Percentiles rank a stretch among this genome's conserved stretches.
phyloP scores from a whole-genome alignment of 1,284 basidiomycete genomes.

The Boletus sp. region DNA sequence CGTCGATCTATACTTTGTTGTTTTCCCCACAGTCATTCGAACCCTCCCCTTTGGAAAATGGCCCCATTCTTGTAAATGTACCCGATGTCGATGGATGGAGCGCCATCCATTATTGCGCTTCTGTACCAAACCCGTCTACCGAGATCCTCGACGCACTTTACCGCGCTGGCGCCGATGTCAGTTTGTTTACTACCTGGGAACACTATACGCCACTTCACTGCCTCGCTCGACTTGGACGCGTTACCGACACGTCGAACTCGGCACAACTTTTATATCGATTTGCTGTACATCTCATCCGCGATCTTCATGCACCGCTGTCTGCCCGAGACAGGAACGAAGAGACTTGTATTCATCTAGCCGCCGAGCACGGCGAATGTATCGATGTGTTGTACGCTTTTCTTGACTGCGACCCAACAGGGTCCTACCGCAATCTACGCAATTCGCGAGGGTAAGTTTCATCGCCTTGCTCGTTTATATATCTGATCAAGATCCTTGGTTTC shows the following conservation, averaged over 20 bases:
- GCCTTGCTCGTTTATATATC: neutral
- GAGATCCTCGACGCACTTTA: constrained; percentile 64
- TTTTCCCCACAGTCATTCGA: constrained; percentile 46
- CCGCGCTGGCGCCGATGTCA: constrained; percentile 66
- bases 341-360: constrained; percentile 92
- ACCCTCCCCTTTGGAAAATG: constrained; percentile 40
- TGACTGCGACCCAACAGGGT: constrained; percentile 54
- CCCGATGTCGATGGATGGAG: constrained; percentile 66
- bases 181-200: constrained; percentile 61
- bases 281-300: constrained; percentile 59
- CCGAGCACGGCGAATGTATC: constrained; percentile 77
- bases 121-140: constrained; percentile 50
- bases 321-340: constrained; percentile 79
- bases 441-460: constrained; percentile 52
- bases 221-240: constrained; percentile 51
- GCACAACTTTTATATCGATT: constrained; percentile 49
- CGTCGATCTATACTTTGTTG: constrained; percentile 51
- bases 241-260: constrained; percentile 37
- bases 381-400: constrained; percentile 60
- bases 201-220: constrained; percentile 68
- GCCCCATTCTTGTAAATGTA: constrained; percentile 54
- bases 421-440: constrained; percentile 57
- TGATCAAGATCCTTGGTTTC: constrained; percentile 5
- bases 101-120: constrained; percentile 63
- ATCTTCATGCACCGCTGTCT: constrained; percentile 61